phyloP scores from a whole-genome alignment of 2,329 filamentous ascomycete species.

The Sporothrix protearum region DNA sequence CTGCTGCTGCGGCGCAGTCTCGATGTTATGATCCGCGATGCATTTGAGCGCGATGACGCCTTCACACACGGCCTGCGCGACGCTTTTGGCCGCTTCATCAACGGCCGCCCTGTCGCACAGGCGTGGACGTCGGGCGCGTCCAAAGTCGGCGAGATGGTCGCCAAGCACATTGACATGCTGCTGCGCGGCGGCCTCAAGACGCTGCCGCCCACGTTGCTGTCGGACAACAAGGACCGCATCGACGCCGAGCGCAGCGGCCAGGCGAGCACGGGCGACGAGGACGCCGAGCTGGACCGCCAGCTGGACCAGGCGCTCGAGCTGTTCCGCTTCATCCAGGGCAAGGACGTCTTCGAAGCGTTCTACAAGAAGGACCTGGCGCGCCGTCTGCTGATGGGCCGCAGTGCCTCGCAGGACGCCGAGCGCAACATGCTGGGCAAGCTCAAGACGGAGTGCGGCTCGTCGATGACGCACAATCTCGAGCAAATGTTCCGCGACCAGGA shows the following conservation, averaged over 20 bases:
- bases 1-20: conserved; percentile 76
- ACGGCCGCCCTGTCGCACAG: conserved; percentile 66
- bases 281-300: conserved; percentile 85
- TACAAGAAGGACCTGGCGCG: conserved; percentile 97
- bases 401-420: conserved; percentile 91
- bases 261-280: conserved; percentile 74
- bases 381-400: conserved; percentile 83
- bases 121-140: conserved; percentile 80
- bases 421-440: conserved; percentile 90
- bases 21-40: conserved; percentile 70
- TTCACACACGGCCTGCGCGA: conserved; percentile 78
- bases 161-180: conserved; percentile 89
- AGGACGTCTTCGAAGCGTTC: conserved; percentile 96
- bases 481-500: conserved; percentile 99
- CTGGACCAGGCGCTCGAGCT: conserved; percentile 89
- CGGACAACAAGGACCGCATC: conserved; percentile 56
- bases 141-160: conserved; percentile 97
- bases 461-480: conserved; percentile 95
- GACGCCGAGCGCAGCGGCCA: conserved; percentile 60
- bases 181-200: conserved; percentile 84
- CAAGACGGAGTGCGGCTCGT: conserved; percentile 87
- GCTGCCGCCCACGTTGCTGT: conserved; percentile 65
- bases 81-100: conserved; percentile 86
- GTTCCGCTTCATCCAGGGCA: conserved; percentile 95
- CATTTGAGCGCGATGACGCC: conserved; percentile 73